phyloP scores from a whole-genome alignment of 2,329 filamentous ascomycete genomes.

The Pyricularia grisea region DNA sequence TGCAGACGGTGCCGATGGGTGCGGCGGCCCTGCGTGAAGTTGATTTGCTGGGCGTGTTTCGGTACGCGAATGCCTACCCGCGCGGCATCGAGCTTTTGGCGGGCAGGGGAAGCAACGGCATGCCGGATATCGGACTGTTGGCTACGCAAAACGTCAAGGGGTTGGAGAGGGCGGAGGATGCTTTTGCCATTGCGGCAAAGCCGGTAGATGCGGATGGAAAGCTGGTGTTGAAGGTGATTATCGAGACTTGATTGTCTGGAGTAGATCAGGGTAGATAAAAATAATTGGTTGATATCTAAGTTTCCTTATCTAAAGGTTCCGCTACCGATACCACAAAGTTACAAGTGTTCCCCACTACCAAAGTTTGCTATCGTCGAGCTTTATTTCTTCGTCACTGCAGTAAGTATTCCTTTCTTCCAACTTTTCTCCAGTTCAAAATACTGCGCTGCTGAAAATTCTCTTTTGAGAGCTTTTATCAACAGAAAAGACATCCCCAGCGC shows the following conservation, averaged over 20 bases:
- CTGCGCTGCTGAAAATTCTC: too few species aligned
- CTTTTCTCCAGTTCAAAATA: too few species aligned
- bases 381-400: too few species aligned
- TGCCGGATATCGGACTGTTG: conserved; percentile 58
- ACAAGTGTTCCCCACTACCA: neutral
- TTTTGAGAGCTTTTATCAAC: neutral
- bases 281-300: neutral
- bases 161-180: conserved; percentile 51
- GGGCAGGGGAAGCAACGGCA: conserved; percentile 23
- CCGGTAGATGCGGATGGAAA: conserved; percentile 61
- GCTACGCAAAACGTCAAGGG: conserved; percentile 64
- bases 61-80: conserved; percentile 29
- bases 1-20: conserved; percentile 44
- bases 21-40: conserved; percentile 38
- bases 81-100: conserved; percentile 28
- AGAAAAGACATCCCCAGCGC: neutral
- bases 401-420: too few species aligned
- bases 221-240: conserved; percentile 66
- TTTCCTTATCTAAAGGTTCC: neutral
- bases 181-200: conserved; percentile 64
- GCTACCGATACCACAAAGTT: neutral
- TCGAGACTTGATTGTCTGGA: conserved; percentile 27
- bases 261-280: neutral
- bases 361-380: too few species aligned
- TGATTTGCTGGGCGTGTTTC: conserved; percentile 43